Conservation (phyloP, 805 yeast genomes). For the Clavispora asparagi region DNA sequence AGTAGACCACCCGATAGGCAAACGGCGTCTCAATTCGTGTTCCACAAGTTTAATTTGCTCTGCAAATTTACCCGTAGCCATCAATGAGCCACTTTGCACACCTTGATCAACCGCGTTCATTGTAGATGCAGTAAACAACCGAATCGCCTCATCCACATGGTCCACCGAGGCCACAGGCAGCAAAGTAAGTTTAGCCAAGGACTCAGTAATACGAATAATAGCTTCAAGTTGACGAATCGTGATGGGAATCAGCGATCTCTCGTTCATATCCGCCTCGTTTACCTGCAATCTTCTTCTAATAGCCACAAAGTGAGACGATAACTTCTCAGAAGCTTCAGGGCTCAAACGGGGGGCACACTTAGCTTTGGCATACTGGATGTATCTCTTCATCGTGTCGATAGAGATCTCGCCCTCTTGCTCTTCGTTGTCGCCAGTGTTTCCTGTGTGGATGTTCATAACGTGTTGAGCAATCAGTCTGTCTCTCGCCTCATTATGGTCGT, state of each 20-base stretch:
- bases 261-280: conserved; percentile 76
- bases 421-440: conserved; percentile 46
- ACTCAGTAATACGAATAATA: conserved; percentile 89
- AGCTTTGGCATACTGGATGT: conserved; percentile 82
- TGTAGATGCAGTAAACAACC: conserved; percentile 93
- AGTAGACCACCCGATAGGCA: conserved; percentile 96
- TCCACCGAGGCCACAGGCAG: conserved; percentile 79
- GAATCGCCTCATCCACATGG: conserved; percentile 93
- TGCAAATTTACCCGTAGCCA: conserved; percentile 54
- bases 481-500: conserved; percentile 81
- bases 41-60: conserved; percentile 77
- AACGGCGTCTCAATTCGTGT: conserved; percentile 77
- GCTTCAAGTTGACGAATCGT: conserved; percentile 98
- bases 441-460: conserved; percentile 92
- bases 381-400: conserved; percentile 84
- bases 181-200: conserved; percentile 81
- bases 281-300: conserved; percentile 79
- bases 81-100: conserved; percentile 36
- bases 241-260: conserved; percentile 92
- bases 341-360: conserved; percentile 92
- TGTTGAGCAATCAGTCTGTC: conserved; percentile 91
- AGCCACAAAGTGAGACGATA: conserved; percentile 88
- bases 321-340: conserved; percentile 81
- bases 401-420: conserved; percentile 77
- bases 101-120: conserved; percentile 88